Conservation (phyloP, 441 rosid species). For the Euphorbia corollata region DNA sequence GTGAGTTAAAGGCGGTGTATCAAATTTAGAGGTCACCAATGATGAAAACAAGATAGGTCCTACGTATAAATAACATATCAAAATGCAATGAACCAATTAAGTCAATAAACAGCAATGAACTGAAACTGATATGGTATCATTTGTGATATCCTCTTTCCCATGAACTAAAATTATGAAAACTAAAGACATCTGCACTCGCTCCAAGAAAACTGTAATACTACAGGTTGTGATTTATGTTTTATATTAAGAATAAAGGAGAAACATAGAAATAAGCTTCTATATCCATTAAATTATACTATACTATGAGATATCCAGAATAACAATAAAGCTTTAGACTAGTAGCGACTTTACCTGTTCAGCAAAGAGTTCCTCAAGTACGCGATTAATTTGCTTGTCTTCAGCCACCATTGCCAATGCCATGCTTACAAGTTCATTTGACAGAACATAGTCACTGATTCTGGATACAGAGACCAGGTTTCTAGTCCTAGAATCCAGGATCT, state of each 20-base stretch:
- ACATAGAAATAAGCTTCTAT: not conserved
- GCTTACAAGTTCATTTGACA: conserved; percentile 80
- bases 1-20: not conserved
- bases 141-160: not conserved
- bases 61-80: too few relatives aligned
- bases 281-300: not conserved
- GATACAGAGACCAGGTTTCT: conserved; percentile 86
- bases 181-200: not conserved
- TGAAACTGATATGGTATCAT: not conserved
- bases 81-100: too few relatives aligned
- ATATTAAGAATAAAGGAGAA: not conserved
- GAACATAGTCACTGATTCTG: conserved; percentile 84
- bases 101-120: too few relatives aligned
- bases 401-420: conserved; percentile 97
- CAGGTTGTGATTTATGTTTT: not conserved
- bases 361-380: conserved; percentile 77
- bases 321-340: not conserved
- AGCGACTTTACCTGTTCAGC: conserved; percentile 56
- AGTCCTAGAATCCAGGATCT: conserved; percentile 89
- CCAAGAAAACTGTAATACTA: not conserved
- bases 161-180: too few relatives aligned
- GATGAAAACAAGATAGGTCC: too few relatives aligned
- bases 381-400: conserved; percentile 87
- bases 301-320: not conserved
- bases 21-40: not conserved